Evolutionary conservation across 2,329 filamentous ascomycete species (phyloP).

Genomic region (Stachybotrys elegans): DNA sequence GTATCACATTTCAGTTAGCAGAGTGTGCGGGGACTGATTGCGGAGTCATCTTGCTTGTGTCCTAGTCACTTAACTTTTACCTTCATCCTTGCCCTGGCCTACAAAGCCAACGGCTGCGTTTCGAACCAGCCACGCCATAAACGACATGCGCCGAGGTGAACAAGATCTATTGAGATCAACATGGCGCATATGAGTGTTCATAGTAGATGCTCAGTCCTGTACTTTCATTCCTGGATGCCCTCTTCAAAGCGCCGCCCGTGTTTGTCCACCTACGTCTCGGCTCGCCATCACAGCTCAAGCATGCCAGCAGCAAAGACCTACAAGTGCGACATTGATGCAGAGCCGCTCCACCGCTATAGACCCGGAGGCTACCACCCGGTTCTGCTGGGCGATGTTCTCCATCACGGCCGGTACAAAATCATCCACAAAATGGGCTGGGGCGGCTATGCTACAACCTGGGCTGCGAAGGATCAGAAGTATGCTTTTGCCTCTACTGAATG

Average conservation of each 20-base stretch:
- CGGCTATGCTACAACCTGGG: slow-evolving; percentile 39
- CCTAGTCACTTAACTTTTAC: no score
- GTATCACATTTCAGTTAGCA: no score
- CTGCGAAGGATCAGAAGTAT: slow-evolving; percentile 26
- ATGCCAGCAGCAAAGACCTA: slow-evolving; percentile 6
- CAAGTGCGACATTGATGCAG: slow-evolving; percentile 10
- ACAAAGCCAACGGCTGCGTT: no score
- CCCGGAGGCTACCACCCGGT: slow-evolving; percentile 37
- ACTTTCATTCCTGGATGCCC: not conserved
- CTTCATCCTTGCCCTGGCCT: no score
- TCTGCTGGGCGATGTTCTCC: slow-evolving; percentile 31
- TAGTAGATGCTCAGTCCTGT: not conserved
- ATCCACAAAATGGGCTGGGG: slow-evolving; percentile 40
- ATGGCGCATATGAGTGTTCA: not conserved
- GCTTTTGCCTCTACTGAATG: not conserved
- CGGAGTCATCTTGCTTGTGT: no score
- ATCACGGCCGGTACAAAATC: slow-evolving; percentile 31
- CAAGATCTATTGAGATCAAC: not conserved
- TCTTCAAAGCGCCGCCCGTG: not conserved
- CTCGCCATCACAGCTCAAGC: not conserved
- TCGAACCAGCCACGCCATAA: not conserved
- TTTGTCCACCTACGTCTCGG: not conserved
- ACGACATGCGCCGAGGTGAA: not conserved
- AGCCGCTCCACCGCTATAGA: slow-evolving; percentile 20
- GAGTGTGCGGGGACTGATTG: no score